Evolutionary conservation across 805 yeast genomes (phyloP).

Genomic region (Trichomonascus vanleenenianus): DNA sequence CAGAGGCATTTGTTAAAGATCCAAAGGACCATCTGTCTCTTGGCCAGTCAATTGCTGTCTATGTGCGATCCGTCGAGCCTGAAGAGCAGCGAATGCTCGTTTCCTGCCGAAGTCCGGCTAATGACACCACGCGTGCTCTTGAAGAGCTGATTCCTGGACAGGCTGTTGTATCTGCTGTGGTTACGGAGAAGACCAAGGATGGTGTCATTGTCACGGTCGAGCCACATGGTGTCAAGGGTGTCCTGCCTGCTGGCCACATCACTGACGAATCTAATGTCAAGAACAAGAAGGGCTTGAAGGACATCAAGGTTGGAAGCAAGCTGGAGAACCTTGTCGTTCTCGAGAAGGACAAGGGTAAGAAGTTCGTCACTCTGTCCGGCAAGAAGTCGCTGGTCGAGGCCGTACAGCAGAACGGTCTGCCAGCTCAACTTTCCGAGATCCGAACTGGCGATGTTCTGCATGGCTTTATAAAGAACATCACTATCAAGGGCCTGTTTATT

Average conservation of each 20-base stretch:
- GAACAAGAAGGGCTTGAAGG: conserved; percentile 51
- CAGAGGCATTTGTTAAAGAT: conserved; percentile 74
- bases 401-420: conserved; percentile 47
- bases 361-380: conserved; percentile 53
- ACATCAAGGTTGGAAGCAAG: conserved; percentile 51
- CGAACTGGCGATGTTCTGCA: conserved; percentile 41
- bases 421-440: conserved; percentile 53
- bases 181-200: conserved; percentile 72
- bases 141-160: conserved; percentile 38
- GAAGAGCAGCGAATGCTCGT: conserved; percentile 53
- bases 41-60: conserved; percentile 78
- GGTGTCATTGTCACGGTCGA: conserved; percentile 56
- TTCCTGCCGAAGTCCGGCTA: conserved; percentile 45
- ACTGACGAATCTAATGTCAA: conserved; percentile 72
- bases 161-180: conserved; percentile 48
- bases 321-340: conserved; percentile 53
- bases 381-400: conserved; percentile 63
- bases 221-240: conserved; percentile 52
- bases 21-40: conserved; percentile 71
- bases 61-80: conserved; percentile 50
- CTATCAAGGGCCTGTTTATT: conserved; percentile 77
- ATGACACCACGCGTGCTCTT: conserved; percentile 39
- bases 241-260: conserved; percentile 64
- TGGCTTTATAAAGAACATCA: conserved; percentile 74
- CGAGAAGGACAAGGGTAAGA: conserved; percentile 54